A percentile compares a stretch with the other conserved stretches of the same genome.
Evolutionary conservation across 306 rosid species (phyloP).

Genomic region (Heteromeles arbutifolia): DNA sequence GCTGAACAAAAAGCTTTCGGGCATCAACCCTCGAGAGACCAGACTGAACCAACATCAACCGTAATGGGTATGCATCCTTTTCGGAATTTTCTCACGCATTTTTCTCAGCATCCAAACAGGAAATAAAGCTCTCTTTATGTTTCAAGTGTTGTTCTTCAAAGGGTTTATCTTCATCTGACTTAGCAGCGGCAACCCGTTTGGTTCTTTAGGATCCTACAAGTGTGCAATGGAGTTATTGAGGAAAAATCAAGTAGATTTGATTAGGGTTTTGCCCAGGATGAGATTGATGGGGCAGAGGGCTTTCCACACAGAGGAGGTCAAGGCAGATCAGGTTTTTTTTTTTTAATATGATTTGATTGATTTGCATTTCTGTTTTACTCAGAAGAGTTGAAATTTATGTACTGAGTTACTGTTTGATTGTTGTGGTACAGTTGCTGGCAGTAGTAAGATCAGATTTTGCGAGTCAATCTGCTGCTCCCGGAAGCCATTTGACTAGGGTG

Average conservation of each 20-base stretch:
- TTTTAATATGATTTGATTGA: background rate
- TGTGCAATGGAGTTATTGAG: slow-evolving; percentile 25
- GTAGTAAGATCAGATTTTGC: slow-evolving; percentile 12
- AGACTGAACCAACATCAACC: background rate
- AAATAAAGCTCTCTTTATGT: background rate
- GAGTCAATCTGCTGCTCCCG: slow-evolving; percentile 8
- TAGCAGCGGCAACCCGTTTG: background rate
- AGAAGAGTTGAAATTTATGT: background rate
- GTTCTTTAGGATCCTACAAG: slow-evolving; percentile 26
- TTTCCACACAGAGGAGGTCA: slow-evolving; percentile 6
- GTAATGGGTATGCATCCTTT: background rate
- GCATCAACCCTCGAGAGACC: background rate
- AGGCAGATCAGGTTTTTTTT: slow-evolving; percentile 7
- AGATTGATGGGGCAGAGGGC: slow-evolving; percentile 11
- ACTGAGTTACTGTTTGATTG: background rate
- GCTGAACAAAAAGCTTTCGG: background rate
- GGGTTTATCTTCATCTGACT: slow-evolving; percentile 4
- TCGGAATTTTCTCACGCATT: background rate
- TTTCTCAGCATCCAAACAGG: background rate
- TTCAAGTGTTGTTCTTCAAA: background rate
- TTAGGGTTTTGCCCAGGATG: slow-evolving; percentile 21
- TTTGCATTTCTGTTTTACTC: background rate
- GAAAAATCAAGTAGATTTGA: slow-evolving; percentile 15
- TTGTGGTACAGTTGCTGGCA: slow-evolving; percentile 25
- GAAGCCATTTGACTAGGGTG: slow-evolving; percentile 29